phyloP scores from a whole-genome alignment of 2,329 filamentous ascomycete genomes.

The Westerdykella aurantiaca region DNA sequence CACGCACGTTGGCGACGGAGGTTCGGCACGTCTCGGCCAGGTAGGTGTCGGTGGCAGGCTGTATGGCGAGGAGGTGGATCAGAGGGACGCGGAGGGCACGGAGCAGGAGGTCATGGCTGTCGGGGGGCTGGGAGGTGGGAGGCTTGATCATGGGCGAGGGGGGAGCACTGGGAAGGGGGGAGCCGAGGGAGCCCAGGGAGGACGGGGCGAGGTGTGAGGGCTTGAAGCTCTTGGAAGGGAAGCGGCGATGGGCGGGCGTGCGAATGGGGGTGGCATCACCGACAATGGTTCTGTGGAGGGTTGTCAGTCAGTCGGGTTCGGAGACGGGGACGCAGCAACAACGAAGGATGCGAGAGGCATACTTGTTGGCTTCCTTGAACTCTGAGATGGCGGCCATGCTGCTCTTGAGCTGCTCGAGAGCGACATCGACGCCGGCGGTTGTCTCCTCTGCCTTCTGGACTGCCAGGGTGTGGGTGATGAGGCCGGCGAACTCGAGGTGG shows the following conservation, averaged over 20 bases:
- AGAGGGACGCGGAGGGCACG: constrained; percentile 43
- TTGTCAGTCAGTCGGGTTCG: constrained; percentile 23
- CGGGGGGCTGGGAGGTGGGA: constrained; percentile 40
- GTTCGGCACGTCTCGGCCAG: constrained; percentile 30
- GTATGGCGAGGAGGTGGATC: constrained; percentile 50
- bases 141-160: constrained; percentile 33
- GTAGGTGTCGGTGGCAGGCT: constrained; percentile 25
- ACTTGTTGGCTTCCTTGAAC: constrained; percentile 56
- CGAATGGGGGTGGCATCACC: constrained; percentile 28
- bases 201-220: constrained; percentile 33
- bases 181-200: constrained; percentile 28
- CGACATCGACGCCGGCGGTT: constrained; percentile 53
- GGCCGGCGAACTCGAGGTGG: constrained; percentile 51
- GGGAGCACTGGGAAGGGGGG: constrained; percentile 36
- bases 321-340: constrained; percentile 3
- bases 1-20: constrained; percentile 23
- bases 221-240: constrained; percentile 33
- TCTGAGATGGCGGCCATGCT: constrained; percentile 55
- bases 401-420: constrained; percentile 54
- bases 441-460: constrained; percentile 51
- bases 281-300: constrained; percentile 31
- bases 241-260: constrained; percentile 32
- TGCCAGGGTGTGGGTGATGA: constrained; percentile 52
- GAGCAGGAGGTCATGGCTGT: constrained; percentile 26
- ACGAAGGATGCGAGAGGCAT: constrained; percentile 27